These are phyloP conservation scores for Podospora pseudocomata DNA, from an alignment of 495 filamentous ascomycete species.

Conservation along the genomic window DNA sequence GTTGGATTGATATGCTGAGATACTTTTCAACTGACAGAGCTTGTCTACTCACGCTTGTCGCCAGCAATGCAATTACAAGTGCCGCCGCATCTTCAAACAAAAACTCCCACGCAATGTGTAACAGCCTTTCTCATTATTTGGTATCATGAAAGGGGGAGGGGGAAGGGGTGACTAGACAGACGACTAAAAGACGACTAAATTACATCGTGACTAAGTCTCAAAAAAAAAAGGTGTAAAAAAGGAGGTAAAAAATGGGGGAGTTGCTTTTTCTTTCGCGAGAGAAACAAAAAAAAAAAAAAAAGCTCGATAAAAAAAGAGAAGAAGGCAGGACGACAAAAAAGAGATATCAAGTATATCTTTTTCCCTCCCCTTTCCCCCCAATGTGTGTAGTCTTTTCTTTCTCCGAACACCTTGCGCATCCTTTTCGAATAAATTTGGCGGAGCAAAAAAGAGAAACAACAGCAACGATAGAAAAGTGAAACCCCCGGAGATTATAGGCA, in stretches of 20 bases:
- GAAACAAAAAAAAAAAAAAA: not conserved
- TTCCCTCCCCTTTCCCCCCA: not conserved
- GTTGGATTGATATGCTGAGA: no score
- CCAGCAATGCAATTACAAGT: no score
- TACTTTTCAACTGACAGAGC: no score
- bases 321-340: not conserved
- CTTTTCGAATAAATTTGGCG: not conserved
- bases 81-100: not conserved
- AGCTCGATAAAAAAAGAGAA: no score
- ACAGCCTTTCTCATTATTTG: conserved; percentile 44
- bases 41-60: no score
- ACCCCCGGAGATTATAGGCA: not conserved
- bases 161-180: not conserved
- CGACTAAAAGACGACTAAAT: conserved; percentile 31
- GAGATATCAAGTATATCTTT: not conserved
- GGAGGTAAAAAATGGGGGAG: not conserved
- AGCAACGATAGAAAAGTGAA: not conserved
- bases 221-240: conserved; percentile 22
- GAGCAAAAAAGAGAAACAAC: conserved; percentile 9
- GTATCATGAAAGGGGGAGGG: conserved; percentile 38
- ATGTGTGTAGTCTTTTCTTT: not conserved
- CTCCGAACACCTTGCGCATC: not conserved
- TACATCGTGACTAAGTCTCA: conserved; percentile 44
- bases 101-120: conserved; percentile 17
- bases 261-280: not conserved